Base-by-base conservation (phyloP, 2,329 filamentous ascomycete genomes). In the Teratosphaeria zuluensis region DNA sequence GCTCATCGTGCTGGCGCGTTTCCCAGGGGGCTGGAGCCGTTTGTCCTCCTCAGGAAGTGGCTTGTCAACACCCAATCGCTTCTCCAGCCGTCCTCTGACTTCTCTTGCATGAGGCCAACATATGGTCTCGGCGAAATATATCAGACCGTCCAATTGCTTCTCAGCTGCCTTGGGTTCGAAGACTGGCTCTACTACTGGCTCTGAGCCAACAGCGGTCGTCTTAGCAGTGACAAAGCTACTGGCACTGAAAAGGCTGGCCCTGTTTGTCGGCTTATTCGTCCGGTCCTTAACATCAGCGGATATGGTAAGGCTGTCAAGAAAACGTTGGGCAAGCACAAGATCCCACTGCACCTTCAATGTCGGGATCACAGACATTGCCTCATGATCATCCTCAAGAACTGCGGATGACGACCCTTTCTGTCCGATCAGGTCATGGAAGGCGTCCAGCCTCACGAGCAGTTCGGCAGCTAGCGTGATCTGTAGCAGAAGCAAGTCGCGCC, bases 291-390 rank as follows among this genome's bases (percentile, higher is more conserved):
- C 7, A 8, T 59, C 53, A 1, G 56, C 55, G 4, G 69, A 60
- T 16, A 80, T 73, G 19, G 72, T 66, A n/a, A 83, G 70, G 55
- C 78, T 81, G 51, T 81, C 77, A 33, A 82, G 68, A 55, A 83
- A 82, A 2, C 78, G 74, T 24, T 79, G 75, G 6, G 78, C 78
- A 19, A 80, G 72, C 1, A 84, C 73, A 28, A 84, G 68, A 67
- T 83, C 80, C 81, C 81, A 84, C 56, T 81, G 76, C 4, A 80
- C 72, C 63, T 84, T 83, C 4, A 73, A 70, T n/a, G 75, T 46
- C 32, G 42, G 24, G 72, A 72, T 53, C 77, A 73, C 56, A 81
- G 14, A 80, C 70, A 55, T 81, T 77, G 28, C 28, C 74, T 68
- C 1, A 24, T 19, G 51, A 14, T 63, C 51, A 28, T 58, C 35